phyloP scores from a whole-genome alignment of 495 filamentous ascomycete genomes.

The Penicilliopsis zonata region DNA sequence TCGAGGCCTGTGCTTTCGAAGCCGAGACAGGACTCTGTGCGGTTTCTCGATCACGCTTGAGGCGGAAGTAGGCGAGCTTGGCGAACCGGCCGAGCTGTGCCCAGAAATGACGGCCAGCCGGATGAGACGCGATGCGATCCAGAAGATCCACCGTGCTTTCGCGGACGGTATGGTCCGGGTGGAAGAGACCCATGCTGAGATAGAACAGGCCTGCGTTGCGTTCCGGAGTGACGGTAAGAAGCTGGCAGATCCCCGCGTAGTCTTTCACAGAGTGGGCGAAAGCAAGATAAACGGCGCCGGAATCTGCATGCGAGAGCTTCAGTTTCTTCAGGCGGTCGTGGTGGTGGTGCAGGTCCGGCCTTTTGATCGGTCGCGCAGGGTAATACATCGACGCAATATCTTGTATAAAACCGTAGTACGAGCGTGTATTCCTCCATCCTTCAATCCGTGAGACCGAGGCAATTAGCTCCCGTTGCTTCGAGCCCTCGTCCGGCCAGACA shows the following conservation, averaged over 20 bases:
- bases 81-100: slow-evolving; percentile 72
- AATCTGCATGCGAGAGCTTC: slow-evolving; percentile 56
- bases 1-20: slow-evolving; percentile 1
- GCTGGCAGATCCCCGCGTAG: slow-evolving; percentile 80
- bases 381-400: slow-evolving; percentile 45
- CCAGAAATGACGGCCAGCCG: slow-evolving; percentile 92
- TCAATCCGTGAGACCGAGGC: slow-evolving; percentile 88
- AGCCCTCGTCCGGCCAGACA: slow-evolving; percentile 76
- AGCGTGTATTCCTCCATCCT: slow-evolving; percentile 88
- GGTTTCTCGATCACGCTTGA: slow-evolving; percentile 50
- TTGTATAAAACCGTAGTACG: slow-evolving; percentile 91
- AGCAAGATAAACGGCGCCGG: slow-evolving; percentile 69
- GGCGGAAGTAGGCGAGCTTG: slow-evolving; percentile 63
- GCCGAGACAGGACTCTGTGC: slow-evolving; percentile 16
- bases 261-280: slow-evolving; percentile 63
- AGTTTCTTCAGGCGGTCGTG: slow-evolving; percentile 78
- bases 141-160: slow-evolving; percentile 67
- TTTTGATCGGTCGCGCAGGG: slow-evolving; percentile 60
- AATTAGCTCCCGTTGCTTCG: slow-evolving; percentile 73
- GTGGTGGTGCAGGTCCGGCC: slow-evolving; percentile 78
- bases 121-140: slow-evolving; percentile 71
- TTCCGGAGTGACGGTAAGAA: slow-evolving; percentile 78
- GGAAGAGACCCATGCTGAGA: slow-evolving; percentile 84
- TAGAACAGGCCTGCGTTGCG: slow-evolving; percentile 87
- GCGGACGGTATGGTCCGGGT: slow-evolving; percentile 70